These are phyloP conservation scores for Conticribra guillardii DNA, from an alignment of 108 stramenopile genomes.

Conservation along the genomic window DNA sequence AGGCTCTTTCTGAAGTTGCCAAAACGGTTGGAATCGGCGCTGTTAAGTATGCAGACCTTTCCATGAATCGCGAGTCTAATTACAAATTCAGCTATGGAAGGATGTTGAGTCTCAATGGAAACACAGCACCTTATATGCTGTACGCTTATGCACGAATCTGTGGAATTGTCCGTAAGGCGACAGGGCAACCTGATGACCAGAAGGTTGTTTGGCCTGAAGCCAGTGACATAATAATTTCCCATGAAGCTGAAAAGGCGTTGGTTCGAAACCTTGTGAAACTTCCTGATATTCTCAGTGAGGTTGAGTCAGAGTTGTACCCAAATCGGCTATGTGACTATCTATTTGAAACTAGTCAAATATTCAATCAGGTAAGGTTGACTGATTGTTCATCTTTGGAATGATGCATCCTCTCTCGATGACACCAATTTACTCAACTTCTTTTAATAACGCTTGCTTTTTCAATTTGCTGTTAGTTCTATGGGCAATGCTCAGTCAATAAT, in stretches of 20 bases:
- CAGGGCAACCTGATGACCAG: conserved; percentile 66
- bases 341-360: conserved; percentile 90
- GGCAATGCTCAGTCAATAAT: conserved; percentile 90
- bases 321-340: conserved; percentile 95
- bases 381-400: conserved; percentile 26
- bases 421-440: neutral
- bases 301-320: conserved; percentile 91
- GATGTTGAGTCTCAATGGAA: conserved; percentile 98
- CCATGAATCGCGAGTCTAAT: conserved; percentile 96
- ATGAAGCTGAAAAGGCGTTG: conserved; percentile 88
- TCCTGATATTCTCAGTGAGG: conserved; percentile 84
- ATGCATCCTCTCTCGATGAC: neutral
- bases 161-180: conserved; percentile 93
- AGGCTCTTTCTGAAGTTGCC: conserved; percentile 66
- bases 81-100: conserved; percentile 98
- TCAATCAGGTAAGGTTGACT: conserved; percentile 65
- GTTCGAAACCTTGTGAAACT: conserved; percentile 86
- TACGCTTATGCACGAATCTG: conserved; percentile 96
- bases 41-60: conserved; percentile 98
- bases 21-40: conserved; percentile 96
- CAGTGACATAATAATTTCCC: conserved; percentile 73
- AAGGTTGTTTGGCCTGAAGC: conserved; percentile 71
- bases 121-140: conserved; percentile 99
- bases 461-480: conserved; percentile 68
- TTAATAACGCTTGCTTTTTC: conserved; percentile 11